A percentile compares a stretch with the other conserved stretches of the same genome.
Evolutionary conservation across 1,284 basidiomycete species (phyloP).

Genomic region (Meripilus lineatus): DNA sequence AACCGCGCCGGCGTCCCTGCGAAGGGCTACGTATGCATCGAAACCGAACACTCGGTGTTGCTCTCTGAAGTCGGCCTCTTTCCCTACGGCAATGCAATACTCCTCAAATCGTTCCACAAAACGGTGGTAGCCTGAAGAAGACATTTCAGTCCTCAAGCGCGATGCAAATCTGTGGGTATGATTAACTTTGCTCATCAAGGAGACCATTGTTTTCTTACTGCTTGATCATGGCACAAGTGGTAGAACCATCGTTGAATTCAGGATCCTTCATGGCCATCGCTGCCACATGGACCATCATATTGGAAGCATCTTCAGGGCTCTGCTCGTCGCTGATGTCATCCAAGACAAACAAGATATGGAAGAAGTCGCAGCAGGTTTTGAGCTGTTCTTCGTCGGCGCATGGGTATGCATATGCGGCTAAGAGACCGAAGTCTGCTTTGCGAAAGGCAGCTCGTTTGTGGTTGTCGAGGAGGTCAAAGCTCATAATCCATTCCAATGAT

Average conservation of each 20-base stretch:
- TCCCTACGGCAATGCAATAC: slow-evolving; percentile 47
- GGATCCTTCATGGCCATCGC: slow-evolving; percentile 48
- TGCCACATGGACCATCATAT: slow-evolving; percentile 48
- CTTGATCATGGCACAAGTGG: slow-evolving; percentile 52
- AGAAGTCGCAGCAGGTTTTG: slow-evolving; percentile 58
- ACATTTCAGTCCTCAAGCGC: too few relatives aligned
- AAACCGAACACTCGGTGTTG: too few relatives aligned
- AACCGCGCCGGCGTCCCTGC: slow-evolving; percentile 64
- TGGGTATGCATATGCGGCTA: slow-evolving; percentile 58
- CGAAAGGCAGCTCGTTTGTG: slow-evolving; percentile 57
- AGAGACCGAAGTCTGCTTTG: slow-evolving; percentile 54
- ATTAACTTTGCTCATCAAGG: too few relatives aligned
- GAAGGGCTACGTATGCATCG: slow-evolving; percentile 48
- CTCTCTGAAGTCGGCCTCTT: too few relatives aligned
- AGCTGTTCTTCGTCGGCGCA: slow-evolving; percentile 56
- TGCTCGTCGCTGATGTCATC: slow-evolving; percentile 71
- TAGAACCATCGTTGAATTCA: slow-evolving; percentile 47
- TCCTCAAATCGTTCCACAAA: slow-evolving; percentile 46
- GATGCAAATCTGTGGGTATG: too few relatives aligned
- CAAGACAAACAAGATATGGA: slow-evolving; percentile 62
- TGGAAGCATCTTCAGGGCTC: slow-evolving; percentile 46
- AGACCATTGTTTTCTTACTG: slow-evolving; percentile 46
- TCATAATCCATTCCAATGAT: slow-evolving; percentile 59
- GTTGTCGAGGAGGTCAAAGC: slow-evolving; percentile 54
- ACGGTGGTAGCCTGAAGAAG: slow-evolving; percentile 39